A percentile compares a stretch with the other conserved stretches of the same genome.
Evolutionary conservation across 768 basidiomycete species (phyloP).

Genomic region (Russula virescens): DNA sequence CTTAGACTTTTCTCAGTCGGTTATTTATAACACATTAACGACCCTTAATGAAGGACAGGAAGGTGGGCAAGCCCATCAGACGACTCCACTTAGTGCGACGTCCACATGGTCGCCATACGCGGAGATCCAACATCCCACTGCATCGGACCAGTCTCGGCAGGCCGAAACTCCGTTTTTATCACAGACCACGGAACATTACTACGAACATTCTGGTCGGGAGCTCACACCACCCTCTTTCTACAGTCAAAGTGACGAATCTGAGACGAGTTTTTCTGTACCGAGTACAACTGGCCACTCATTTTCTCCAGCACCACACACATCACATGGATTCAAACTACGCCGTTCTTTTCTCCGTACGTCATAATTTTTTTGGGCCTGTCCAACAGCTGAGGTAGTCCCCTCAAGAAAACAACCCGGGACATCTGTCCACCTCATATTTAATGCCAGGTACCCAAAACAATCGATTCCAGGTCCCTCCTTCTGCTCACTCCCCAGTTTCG

Average conservation of each 20-base stretch:
- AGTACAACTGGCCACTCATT: neutral
- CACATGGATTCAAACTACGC: neutral
- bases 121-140: neutral
- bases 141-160: neutral
- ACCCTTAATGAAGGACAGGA: neutral
- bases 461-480: neutral
- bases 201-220: neutral
- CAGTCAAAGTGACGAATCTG: neutral
- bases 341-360: neutral
- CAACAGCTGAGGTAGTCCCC: neutral
- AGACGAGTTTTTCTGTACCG: neutral
- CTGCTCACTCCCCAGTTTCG: neutral
- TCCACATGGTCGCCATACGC: slow-evolving; percentile 1
- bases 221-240: neutral
- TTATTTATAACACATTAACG: neutral
- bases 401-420: neutral
- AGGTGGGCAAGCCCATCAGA: too few relatives aligned
- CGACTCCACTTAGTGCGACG: neutral
- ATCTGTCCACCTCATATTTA: neutral
- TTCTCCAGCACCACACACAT: neutral
- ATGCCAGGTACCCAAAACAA: neutral
- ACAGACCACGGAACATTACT: too few relatives aligned
- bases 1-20: neutral
- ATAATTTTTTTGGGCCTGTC: neutral
- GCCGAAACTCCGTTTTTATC: neutral